Conservation (phyloP, 176 grass and related monocot genomes). For the Chloris gayana region DNA sequence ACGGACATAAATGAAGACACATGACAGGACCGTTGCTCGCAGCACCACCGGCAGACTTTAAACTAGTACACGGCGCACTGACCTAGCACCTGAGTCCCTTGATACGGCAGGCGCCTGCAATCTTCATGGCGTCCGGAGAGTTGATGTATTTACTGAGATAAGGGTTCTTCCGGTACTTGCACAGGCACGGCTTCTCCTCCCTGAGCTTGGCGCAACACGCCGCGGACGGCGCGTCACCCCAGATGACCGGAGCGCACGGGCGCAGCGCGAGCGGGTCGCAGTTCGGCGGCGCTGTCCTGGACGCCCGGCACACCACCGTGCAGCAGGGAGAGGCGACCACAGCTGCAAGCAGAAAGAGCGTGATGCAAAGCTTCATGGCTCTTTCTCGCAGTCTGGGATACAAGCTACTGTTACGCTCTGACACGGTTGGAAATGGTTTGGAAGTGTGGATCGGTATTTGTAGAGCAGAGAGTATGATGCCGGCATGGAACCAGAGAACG, state of each 20-base stretch:
- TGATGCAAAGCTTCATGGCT: conserved; percentile 44
- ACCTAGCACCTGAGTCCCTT: conserved; percentile 20
- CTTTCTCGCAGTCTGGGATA: neutral
- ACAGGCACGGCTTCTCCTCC: conserved; percentile 68
- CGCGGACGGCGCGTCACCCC: conserved; percentile 33
- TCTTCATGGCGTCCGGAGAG: conserved; percentile 61
- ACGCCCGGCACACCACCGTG: conserved; percentile 11
- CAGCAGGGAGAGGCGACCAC: conserved; percentile 16
- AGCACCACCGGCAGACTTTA: neutral
- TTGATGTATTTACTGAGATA: conserved; percentile 52
- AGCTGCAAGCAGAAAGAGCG: neutral
- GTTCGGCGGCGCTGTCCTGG: conserved; percentile 8
- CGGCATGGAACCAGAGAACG: neutral
- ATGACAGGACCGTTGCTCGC: neutral
- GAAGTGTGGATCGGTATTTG: conserved; percentile 11
- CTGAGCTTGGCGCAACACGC: conserved; percentile 62
- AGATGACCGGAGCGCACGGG: conserved; percentile 58
- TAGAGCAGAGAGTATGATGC: neutral
- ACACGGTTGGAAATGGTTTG: neutral
- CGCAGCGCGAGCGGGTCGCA: conserved; percentile 63
- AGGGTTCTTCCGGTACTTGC: conserved; percentile 61
- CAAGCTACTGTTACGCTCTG: too few species aligned
- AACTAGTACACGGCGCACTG: neutral
- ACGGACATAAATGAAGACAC: neutral
- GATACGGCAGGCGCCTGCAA: conserved; percentile 47